Evolutionary conservation across 306 rosid species (phyloP).

Genomic region (Glycine soja): DNA sequence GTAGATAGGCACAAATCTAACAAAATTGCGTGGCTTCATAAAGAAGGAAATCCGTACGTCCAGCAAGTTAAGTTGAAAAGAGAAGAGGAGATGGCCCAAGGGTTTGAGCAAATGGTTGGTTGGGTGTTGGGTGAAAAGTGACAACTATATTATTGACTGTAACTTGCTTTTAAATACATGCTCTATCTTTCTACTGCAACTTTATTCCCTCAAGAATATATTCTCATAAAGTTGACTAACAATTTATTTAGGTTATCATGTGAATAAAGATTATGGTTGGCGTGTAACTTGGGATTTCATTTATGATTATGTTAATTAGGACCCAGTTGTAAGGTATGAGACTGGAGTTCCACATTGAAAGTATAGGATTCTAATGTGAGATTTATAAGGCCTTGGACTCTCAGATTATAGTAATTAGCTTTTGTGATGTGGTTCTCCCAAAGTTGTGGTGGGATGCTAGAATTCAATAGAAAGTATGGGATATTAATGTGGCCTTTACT

Average conservation of each 20-base stretch:
- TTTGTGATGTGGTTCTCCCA: too few species aligned
- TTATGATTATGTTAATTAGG: not conserved
- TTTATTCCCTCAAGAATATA: constrained; percentile 49
- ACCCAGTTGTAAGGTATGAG: too few species aligned
- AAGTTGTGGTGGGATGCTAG: too few species aligned
- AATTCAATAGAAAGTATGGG: too few species aligned
- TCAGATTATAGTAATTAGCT: too few species aligned
- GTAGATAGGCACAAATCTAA: constrained; percentile 26
- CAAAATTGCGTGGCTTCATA: constrained; percentile 36
- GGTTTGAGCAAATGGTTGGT: constrained; percentile 45
- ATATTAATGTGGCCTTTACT: too few species aligned
- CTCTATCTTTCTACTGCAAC: constrained; percentile 37
- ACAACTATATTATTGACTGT: constrained; percentile 36
- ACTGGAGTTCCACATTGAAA: too few species aligned
- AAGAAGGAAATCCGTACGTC: constrained; percentile 16
- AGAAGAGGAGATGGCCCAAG: constrained; percentile 41
- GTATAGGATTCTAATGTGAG: too few species aligned
- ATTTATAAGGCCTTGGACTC: too few species aligned
- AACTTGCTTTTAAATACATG: constrained; percentile 35
- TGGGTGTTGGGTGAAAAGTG: constrained; percentile 43
- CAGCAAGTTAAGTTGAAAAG: constrained; percentile 41
- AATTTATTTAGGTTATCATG: constrained; percentile 43
- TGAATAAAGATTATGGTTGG: constrained; percentile 32
- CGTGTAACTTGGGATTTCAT: constrained; percentile 32
- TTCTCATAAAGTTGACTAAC: constrained; percentile 47